Percentiles rank a stretch among this genome's conserved stretches.
These are phyloP conservation scores for Tolypocladium paradoxum DNA, from an alignment of 2,329 filamentous ascomycete genomes.

Conservation along the genomic window DNA sequence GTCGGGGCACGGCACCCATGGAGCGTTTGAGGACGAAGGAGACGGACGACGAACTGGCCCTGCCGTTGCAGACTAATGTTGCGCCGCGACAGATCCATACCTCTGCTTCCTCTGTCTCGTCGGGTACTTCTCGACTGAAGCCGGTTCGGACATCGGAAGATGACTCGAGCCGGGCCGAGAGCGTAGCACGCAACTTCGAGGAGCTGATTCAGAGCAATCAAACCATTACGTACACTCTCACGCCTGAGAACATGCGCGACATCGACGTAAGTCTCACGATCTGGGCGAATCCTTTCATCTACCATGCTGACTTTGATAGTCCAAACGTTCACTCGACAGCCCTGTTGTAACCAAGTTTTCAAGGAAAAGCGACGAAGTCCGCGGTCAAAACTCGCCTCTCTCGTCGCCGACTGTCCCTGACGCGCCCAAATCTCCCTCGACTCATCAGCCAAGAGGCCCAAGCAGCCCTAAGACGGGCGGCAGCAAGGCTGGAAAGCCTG, in stretches of 20 bases:
- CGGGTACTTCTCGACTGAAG: conserved; percentile 39
- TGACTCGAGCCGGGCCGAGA: conserved; percentile 37
- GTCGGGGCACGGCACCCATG: conserved; percentile 27
- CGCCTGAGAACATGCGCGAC: conserved; percentile 67
- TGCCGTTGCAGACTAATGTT: conserved; percentile 10
- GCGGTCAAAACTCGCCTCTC: conserved; percentile 30
- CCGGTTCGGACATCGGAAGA: conserved; percentile 49
- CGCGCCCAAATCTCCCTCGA: conserved; percentile 17
- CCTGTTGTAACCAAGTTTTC: conserved; percentile 29
- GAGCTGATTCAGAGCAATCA: conserved; percentile 72
- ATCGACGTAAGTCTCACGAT: conserved; percentile 48
- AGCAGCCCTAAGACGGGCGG: conserved; percentile 6
- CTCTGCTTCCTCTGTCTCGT: conserved; percentile 41
- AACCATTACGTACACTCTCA: conserved; percentile 74
- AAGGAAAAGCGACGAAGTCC: conserved; percentile 37
- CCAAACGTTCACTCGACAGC: conserved; percentile 29
- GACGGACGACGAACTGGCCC: conserved; percentile 19
- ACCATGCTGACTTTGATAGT: conserved; percentile 17
- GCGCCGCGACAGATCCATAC: conserved; percentile 30
- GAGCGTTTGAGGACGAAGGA: conserved; percentile 25
- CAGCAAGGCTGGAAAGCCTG: conserved; percentile 4
- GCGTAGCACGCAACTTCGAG: conserved; percentile 61
- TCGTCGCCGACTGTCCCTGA: conserved; percentile 35
- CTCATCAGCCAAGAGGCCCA: conserved; percentile 3
- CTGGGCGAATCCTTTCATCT: background rate